These are phyloP conservation scores for Spencermartinsiella europaea DNA, from an alignment of 805 yeast species.

Conservation along the genomic window DNA sequence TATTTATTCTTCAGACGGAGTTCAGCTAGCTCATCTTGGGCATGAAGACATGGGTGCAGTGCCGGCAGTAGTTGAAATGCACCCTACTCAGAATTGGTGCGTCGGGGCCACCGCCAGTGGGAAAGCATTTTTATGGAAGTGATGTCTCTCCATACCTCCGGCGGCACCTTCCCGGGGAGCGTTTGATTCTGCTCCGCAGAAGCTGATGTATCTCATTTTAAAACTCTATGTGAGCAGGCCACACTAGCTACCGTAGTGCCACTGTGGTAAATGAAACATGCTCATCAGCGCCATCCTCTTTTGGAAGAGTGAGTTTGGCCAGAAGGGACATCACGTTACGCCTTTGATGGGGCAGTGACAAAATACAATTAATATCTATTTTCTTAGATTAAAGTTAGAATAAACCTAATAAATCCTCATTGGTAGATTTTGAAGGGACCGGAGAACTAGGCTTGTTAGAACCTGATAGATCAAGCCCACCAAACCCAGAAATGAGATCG, in stretches of 20 bases:
- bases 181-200: too few species aligned
- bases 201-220: too few species aligned
- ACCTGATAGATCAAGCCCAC: constrained; percentile 7
- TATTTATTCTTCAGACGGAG: constrained; percentile 70
- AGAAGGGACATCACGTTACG: too few species aligned
- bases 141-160: too few species aligned
- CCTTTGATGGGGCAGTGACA: too few species aligned
- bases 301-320: too few species aligned
- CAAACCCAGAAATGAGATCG: constrained; percentile 13
- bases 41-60: constrained; percentile 71
- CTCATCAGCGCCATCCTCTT: too few species aligned
- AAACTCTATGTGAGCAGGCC: too few species aligned
- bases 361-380: not conserved
- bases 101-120: constrained; percentile 96
- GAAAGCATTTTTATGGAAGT: constrained; percentile 58
- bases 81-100: constrained; percentile 82
- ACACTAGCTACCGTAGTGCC: too few species aligned
- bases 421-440: constrained; percentile 12
- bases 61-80: constrained; percentile 84
- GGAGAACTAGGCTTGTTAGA: constrained; percentile 4
- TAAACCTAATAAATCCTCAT: constrained; percentile 30
- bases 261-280: too few species aligned
- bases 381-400: constrained; percentile 18
- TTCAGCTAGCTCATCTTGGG: constrained; percentile 68
- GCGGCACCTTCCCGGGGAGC: too few species aligned